Evolutionary conservation across 306 rosid genomes (phyloP).

Genomic region (Cucumis sativus): DNA sequence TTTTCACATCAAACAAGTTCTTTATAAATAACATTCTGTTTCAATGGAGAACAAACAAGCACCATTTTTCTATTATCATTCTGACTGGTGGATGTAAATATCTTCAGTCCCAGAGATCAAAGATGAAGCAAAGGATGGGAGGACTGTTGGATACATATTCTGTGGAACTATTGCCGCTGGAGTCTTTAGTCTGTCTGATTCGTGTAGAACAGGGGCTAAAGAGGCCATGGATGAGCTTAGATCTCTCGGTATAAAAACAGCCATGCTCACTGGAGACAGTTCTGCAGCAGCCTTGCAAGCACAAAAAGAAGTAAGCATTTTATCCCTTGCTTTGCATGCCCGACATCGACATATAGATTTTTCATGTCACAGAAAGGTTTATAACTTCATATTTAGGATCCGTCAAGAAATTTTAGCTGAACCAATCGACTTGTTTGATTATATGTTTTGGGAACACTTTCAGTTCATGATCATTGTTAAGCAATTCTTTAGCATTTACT

Average conservation of each 20-base stretch:
- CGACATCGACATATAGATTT: background rate
- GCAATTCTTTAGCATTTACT: background rate
- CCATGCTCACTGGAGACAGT: slow-evolving; percentile 88
- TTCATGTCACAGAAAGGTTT: background rate
- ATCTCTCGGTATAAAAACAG: slow-evolving; percentile 57
- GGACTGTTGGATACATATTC: slow-evolving; percentile 66
- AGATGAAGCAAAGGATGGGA: slow-evolving; percentile 45
- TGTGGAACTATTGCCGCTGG: slow-evolving; percentile 38
- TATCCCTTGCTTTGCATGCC: background rate
- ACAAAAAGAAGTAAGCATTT: slow-evolving; percentile 53
- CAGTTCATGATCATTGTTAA: background rate
- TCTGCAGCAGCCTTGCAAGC: slow-evolving; percentile 63
- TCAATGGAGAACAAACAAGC: background rate
- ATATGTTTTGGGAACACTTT: background rate
- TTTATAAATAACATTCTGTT: background rate
- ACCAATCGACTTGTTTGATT: background rate
- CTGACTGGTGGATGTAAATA: slow-evolving; percentile 9
- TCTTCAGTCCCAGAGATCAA: slow-evolving; percentile 40
- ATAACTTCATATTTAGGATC: background rate
- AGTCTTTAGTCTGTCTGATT: slow-evolving; percentile 54
- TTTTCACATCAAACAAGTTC: background rate
- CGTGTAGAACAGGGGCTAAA: slow-evolving; percentile 61
- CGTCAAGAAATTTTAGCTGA: background rate
- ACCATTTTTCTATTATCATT: background rate
- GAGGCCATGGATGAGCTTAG: slow-evolving; percentile 59